phyloP scores from a whole-genome alignment of 495 filamentous ascomycete genomes.

The Xylaria grammica region DNA sequence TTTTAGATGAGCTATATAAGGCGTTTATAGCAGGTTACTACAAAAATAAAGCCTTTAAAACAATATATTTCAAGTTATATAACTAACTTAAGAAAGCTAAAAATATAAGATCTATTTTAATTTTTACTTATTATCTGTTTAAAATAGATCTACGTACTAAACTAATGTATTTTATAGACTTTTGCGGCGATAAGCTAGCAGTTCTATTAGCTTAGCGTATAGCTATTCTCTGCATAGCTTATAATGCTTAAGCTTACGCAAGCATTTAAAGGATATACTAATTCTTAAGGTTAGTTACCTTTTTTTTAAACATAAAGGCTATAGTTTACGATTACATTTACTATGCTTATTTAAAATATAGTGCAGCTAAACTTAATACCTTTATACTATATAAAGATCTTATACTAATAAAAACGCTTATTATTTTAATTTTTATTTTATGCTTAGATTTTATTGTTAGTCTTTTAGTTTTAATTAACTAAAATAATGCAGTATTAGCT shows the following conservation, averaged over 20 bases:
- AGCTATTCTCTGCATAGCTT: background rate
- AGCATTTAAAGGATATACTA: background rate
- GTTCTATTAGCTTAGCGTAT: no score
- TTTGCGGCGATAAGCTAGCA: background rate
- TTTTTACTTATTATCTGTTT: background rate
- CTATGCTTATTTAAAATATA: background rate
- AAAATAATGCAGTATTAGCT: background rate
- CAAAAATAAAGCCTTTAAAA: no score
- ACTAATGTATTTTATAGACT: background rate
- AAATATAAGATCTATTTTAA: no score
- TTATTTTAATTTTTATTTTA: background rate
- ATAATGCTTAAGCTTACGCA: background rate
- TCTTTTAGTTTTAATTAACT: background rate
- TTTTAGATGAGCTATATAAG: no score
- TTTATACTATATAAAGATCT: background rate
- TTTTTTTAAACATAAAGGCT: background rate
- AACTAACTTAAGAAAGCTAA: no score
- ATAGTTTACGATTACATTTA: background rate
- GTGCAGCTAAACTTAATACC: background rate
- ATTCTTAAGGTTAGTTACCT: background rate
- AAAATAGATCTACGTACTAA: background rate
- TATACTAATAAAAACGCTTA: no score
- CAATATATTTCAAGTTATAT: no score
- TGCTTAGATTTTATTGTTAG: constrained; percentile 14
- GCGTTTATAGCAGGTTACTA: no score